phyloP scores from a whole-genome alignment of 106 monocot genomes.

The Platanthera guangdongensis region DNA sequence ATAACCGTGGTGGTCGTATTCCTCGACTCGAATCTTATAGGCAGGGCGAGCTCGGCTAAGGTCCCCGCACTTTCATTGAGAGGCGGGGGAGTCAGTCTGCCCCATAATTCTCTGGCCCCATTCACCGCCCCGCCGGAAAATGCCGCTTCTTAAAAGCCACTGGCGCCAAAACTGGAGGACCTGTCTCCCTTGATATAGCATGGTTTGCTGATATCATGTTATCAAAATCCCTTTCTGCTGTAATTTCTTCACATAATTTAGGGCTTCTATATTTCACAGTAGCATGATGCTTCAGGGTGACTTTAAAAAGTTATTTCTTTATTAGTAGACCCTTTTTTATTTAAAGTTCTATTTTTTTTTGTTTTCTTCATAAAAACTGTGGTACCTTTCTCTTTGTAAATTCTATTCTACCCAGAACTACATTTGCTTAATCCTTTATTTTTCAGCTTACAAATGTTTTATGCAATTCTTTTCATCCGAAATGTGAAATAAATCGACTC shows the following conservation, averaged over 20 bases:
- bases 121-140: neutral
- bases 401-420: constrained; percentile 1
- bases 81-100: constrained; percentile 12
- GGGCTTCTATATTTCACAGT: neutral
- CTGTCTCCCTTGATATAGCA: neutral
- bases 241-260: neutral
- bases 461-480: neutral
- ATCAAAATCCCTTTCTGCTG: constrained; percentile 1
- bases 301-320: neutral
- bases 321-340: neutral
- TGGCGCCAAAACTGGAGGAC: neutral
- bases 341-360: neutral
- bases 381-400: constrained; percentile 3
- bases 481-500: no score
- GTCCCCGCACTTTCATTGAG: constrained; percentile 4
- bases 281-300: neutral
- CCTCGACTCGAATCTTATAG: constrained; percentile 16
- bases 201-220: neutral
- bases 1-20: constrained; percentile 16
- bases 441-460: neutral
- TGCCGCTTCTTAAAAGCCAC: neutral
- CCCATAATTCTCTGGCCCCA: constrained; percentile 8
- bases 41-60: constrained; percentile 11
- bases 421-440: neutral
- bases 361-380: neutral